These are phyloP conservation scores for Ophiosphaerella korrae DNA, from an alignment of 2,329 filamentous ascomycete genomes.

Conservation along the genomic window DNA sequence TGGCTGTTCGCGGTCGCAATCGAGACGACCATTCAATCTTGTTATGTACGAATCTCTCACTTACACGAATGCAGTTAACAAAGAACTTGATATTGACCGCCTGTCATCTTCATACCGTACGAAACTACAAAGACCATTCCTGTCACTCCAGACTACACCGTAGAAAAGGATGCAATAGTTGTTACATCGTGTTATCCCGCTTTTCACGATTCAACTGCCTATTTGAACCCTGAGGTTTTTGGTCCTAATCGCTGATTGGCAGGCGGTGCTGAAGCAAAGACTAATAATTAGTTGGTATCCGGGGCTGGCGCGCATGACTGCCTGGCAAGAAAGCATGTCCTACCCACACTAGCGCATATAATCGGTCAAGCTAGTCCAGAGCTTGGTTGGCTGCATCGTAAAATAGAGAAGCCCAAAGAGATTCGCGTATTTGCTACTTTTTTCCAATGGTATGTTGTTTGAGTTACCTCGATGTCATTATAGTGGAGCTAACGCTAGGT, in stretches of 20 bases:
- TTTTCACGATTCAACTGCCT: slow-evolving; percentile 88
- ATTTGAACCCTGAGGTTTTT: slow-evolving; percentile 83
- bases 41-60: slow-evolving; percentile 84
- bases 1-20: slow-evolving; percentile 74
- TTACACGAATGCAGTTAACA: slow-evolving; percentile 88
- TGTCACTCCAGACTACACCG: slow-evolving; percentile 80
- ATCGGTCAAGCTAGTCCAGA: slow-evolving; percentile 84
- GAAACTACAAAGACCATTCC: slow-evolving; percentile 91
- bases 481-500: slow-evolving; percentile 1
- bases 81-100: slow-evolving; percentile 78
- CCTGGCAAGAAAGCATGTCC: slow-evolving; percentile 86
- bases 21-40: slow-evolving; percentile 70
- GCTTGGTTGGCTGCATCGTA: slow-evolving; percentile 85
- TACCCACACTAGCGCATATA: slow-evolving; percentile 83
- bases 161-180: slow-evolving; percentile 92
- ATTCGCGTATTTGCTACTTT: slow-evolving; percentile 98
- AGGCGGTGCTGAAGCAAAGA: slow-evolving; percentile 84
- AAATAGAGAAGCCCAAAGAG: slow-evolving; percentile 81
- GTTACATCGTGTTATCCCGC: slow-evolving; percentile 88
- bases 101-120: slow-evolving; percentile 95
- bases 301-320: slow-evolving; percentile 95
- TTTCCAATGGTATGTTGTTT: slow-evolving; percentile 78
- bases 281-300: slow-evolving; percentile 97
- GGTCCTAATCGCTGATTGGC: slow-evolving; percentile 90
- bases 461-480: slow-evolving; percentile 9